A percentile compares a stretch with the other conserved stretches of the same genome.
These are phyloP conservation scores for Murraya paniculata DNA, from an alignment of 345 rosid species.

Conservation along the genomic window DNA sequence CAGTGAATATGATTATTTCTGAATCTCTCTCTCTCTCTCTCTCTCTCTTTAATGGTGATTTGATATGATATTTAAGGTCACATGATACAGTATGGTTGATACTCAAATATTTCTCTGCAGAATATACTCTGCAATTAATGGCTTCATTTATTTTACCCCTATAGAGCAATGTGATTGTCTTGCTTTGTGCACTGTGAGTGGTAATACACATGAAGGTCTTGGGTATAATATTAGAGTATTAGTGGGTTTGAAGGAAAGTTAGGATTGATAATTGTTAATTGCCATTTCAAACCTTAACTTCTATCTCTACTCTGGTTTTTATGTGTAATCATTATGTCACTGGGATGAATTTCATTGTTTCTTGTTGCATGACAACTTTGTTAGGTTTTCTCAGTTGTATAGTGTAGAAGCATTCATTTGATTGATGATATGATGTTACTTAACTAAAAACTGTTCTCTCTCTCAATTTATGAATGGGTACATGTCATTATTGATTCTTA, in stretches of 20 bases:
- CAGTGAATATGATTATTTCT: background rate
- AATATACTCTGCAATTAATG: background rate
- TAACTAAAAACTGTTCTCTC: background rate
- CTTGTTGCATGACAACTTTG: background rate
- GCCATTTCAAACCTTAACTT: background rate
- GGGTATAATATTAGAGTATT: background rate
- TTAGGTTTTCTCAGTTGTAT: background rate
- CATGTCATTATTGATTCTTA: background rate
- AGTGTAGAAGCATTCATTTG: background rate
- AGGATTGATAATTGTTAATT: background rate
- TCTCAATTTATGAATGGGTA: background rate
- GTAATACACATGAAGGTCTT: background rate
- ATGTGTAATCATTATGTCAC: background rate
- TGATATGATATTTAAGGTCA: background rate
- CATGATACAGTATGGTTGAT: background rate
- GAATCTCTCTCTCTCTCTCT: background rate
- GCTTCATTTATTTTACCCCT: background rate
- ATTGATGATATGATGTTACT: background rate
- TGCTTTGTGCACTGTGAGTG: background rate
- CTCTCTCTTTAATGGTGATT: background rate
- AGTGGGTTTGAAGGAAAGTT: background rate
- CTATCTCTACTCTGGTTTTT: background rate
- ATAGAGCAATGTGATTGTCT: background rate
- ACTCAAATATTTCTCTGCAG: background rate
- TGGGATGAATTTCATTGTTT: background rate